Conservation (phyloP, 2,329 filamentous ascomycete genomes). For the Aspergillus spinulosporus region DNA sequence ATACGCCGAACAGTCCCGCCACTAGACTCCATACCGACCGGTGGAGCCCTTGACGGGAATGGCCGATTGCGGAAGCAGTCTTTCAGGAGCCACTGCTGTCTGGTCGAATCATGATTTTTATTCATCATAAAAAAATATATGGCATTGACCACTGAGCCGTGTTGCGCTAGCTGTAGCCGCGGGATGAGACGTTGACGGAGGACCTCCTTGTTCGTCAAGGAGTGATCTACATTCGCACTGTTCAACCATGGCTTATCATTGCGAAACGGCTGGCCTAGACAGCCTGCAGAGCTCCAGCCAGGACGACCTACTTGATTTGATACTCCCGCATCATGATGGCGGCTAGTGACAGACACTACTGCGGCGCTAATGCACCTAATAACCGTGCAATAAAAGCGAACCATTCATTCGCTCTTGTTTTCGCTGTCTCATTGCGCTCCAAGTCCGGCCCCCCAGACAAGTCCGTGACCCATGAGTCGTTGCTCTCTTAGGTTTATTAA, state of each 20-base stretch:
- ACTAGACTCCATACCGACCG: constrained; percentile 1
- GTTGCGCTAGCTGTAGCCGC: not conserved
- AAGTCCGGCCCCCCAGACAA: not conserved
- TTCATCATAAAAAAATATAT: too few species aligned
- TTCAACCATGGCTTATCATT: not conserved
- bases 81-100: not conserved
- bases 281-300: not conserved
- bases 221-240: not conserved
- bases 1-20: not conserved
- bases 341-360: not conserved
- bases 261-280: not conserved
- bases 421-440: not conserved
- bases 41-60: constrained; percentile 6
- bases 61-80: constrained; percentile 9
- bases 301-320: not conserved
- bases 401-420: not conserved
- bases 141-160: not conserved
- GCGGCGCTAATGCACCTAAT: not conserved
- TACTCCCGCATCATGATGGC: not conserved
- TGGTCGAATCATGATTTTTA: too few species aligned
- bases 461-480: not conserved
- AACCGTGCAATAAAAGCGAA: not conserved
- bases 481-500: not conserved
- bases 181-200: not conserved
- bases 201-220: not conserved